Conservation (phyloP, 2,329 filamentous ascomycete species). For the Paraconiothyrium brasiliense region DNA sequence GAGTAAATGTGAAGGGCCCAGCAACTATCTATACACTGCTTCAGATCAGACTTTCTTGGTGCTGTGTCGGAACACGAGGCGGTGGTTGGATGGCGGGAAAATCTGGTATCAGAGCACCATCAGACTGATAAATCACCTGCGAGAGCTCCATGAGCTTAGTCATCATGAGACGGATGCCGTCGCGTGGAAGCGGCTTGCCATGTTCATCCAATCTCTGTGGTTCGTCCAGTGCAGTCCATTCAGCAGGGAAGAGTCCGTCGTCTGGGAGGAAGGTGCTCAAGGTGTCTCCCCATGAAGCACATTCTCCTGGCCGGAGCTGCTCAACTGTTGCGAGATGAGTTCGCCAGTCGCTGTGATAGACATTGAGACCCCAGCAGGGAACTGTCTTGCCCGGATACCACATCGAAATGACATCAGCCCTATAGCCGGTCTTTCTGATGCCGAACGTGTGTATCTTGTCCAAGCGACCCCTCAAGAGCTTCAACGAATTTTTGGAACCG, state of each 20-base stretch:
- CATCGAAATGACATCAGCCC: slow-evolving; percentile 36
- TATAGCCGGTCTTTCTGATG: slow-evolving; percentile 39
- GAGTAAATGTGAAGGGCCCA: background rate
- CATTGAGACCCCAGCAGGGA: slow-evolving; percentile 43
- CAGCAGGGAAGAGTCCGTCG: slow-evolving; percentile 29
- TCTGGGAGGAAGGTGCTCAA: slow-evolving; percentile 40
- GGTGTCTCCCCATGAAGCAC: slow-evolving; percentile 33
- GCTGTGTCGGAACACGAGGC: background rate
- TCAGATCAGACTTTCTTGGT: background rate
- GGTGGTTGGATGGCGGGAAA: background rate
- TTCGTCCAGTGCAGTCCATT: slow-evolving; percentile 12
- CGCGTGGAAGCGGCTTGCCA: slow-evolving; percentile 16
- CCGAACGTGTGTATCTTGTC: slow-evolving; percentile 45
- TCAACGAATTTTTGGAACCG: slow-evolving; percentile 23
- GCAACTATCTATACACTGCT: background rate
- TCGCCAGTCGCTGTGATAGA: slow-evolving; percentile 44
- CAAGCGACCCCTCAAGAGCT: slow-evolving; percentile 27
- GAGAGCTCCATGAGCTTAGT: slow-evolving; percentile 41
- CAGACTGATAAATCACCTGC: slow-evolving; percentile 26
- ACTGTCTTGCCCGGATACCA: slow-evolving; percentile 34
- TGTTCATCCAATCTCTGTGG: background rate
- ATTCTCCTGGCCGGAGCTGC: slow-evolving; percentile 30
- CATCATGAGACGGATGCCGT: slow-evolving; percentile 35
- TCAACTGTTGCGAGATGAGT: slow-evolving; percentile 40
- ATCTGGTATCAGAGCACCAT: background rate